Conservation (phyloP, 148 eudicot species). For the Heliamphora exappendiculata region DNA sequence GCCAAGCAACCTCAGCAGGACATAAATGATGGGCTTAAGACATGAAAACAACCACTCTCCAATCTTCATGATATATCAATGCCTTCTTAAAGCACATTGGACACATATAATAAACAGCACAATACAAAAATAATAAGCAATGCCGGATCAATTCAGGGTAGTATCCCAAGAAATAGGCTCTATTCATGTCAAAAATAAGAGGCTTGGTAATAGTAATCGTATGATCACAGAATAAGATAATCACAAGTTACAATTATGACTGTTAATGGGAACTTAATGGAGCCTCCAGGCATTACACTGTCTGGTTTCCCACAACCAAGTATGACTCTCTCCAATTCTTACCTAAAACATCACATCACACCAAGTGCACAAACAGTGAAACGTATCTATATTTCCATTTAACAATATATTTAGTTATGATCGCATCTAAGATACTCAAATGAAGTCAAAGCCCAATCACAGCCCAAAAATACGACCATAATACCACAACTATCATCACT, state of each 20-base stretch:
- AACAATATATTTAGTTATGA: not conserved
- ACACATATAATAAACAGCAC: too few species aligned
- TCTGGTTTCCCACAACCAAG: not conserved
- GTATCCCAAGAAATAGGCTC: not conserved
- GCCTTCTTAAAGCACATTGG: too few species aligned
- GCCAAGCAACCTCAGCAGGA: too few species aligned
- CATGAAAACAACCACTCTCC: too few species aligned
- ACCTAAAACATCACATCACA: not conserved
- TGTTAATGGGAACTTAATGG: not conserved
- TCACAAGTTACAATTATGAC: not conserved
- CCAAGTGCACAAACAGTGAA: not conserved
- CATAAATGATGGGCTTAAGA: too few species aligned
- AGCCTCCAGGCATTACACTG: not conserved
- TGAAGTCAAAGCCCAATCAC: not conserved
- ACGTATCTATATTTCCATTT: not conserved
- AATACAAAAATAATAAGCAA: not conserved
- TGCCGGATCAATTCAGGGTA: not conserved
- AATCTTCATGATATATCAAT: too few species aligned
- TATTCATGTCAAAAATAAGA: not conserved
- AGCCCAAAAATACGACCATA: not conserved
- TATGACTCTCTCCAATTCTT: not conserved
- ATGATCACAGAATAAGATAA: not conserved
- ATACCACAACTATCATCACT: slow-evolving; percentile 2
- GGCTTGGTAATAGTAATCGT: not conserved
- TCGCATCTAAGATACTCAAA: not conserved